Conservation (phyloP, 2,329 filamentous ascomycete genomes). For the Cladophialophora exuberans region DNA sequence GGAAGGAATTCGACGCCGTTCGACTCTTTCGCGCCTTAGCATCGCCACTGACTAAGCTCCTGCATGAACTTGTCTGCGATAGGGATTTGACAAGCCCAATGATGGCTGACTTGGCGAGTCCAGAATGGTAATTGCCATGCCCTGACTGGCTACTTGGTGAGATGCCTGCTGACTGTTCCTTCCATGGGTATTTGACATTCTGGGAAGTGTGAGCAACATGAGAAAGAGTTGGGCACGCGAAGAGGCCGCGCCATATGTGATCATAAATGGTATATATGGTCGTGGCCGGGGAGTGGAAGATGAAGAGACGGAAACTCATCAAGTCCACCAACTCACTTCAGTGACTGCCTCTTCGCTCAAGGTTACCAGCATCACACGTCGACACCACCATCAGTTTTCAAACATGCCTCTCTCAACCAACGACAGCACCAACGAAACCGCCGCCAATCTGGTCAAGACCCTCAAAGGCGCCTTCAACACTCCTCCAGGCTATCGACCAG, state of each 20-base stretch:
- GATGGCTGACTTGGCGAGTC: not conserved
- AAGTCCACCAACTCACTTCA: not conserved
- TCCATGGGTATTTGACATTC: constrained; percentile 18
- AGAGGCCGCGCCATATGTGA: not conserved
- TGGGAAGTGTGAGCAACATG: no score
- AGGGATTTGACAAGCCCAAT: constrained; percentile 16
- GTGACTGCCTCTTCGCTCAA: no score
- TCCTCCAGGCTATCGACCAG: constrained; percentile 47
- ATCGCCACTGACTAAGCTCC: constrained; percentile 20
- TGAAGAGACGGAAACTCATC: not conserved
- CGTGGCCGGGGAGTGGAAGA: not conserved
- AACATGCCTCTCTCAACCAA: constrained; percentile 52
- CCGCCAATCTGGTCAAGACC: constrained; percentile 41
- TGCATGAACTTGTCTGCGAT: constrained; percentile 18
- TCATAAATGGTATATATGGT: not conserved
- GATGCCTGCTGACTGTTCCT: constrained; percentile 20
- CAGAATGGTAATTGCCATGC: not conserved
- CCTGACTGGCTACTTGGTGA: constrained; percentile 7
- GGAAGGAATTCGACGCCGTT: not conserved
- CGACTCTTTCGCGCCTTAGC: not conserved
- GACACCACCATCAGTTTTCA: not conserved
- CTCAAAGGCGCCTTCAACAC: constrained; percentile 45
- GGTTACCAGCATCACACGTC: not conserved
- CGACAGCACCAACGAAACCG: constrained; percentile 44
- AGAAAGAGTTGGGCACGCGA: no score